Conservation (phyloP, 257 asterid species). For the Solanum rostratum region DNA sequence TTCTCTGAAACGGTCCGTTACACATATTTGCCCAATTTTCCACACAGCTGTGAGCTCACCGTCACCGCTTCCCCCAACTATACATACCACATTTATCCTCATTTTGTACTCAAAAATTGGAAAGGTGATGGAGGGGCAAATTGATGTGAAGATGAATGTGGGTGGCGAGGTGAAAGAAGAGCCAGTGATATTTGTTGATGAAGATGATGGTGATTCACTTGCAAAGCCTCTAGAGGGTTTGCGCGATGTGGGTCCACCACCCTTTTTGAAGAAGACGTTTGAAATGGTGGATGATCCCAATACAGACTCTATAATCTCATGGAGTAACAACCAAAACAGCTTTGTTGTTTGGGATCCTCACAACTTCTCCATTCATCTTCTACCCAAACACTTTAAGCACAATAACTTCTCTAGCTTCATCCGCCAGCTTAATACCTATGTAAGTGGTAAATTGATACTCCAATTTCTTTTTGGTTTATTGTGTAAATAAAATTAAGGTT, state of each 20-base stretch:
- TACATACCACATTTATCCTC: neutral
- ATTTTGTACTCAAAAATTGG: neutral
- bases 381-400: slow-evolving; percentile 85
- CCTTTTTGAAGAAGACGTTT: slow-evolving; percentile 74
- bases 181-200: slow-evolving; percentile 27
- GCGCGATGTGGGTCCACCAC: slow-evolving; percentile 63
- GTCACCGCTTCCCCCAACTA: slow-evolving; percentile 3
- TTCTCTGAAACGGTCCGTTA: neutral
- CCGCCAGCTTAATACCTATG: slow-evolving; percentile 90
- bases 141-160: neutral
- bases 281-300: slow-evolving; percentile 85
- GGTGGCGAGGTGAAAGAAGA: slow-evolving; percentile 43
- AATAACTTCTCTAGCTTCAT: slow-evolving; percentile 88
- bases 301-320: slow-evolving; percentile 63
- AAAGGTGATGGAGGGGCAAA: neutral
- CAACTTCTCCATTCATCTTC: slow-evolving; percentile 51
- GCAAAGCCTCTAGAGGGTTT: slow-evolving; percentile 47
- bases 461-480: neutral
- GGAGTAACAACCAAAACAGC: slow-evolving; percentile 39
- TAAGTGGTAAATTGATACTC: slow-evolving; percentile 21
- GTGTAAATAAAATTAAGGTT: neutral
- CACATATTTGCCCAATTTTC: slow-evolving; percentile 11
- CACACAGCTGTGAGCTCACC: slow-evolving; percentile 12
- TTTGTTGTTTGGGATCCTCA: slow-evolving; percentile 87
- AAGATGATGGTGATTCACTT: slow-evolving; percentile 2